phyloP scores from a whole-genome alignment of 129 eudicot species.

The Flaveria bidentis region DNA sequence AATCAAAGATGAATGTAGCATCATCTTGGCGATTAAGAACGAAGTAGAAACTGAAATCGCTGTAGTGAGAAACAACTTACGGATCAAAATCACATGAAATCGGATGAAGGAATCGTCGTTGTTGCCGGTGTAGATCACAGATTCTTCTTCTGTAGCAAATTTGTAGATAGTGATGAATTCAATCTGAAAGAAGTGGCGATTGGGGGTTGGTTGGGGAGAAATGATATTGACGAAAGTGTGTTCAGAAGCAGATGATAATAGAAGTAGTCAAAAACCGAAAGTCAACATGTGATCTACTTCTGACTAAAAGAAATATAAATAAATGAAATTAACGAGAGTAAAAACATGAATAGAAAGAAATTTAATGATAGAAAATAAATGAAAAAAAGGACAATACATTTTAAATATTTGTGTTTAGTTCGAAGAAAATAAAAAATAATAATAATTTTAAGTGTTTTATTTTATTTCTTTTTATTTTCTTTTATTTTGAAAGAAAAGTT shows the following conservation, averaged over 20 bases:
- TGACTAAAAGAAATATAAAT: too few species aligned
- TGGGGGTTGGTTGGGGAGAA: constrained; percentile 19
- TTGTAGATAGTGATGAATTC: background rate
- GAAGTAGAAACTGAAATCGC: background rate
- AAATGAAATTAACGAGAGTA: too few species aligned
- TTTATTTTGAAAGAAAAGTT: too few species aligned
- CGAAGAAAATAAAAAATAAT: too few species aligned
- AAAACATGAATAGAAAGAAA: too few species aligned
- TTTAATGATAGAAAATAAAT: too few species aligned
- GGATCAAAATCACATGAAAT: constrained; percentile 29
- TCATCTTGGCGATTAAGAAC: background rate
- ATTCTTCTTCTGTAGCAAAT: background rate
- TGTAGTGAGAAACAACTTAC: constrained; percentile 6
- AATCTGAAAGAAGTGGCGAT: constrained; percentile 12
- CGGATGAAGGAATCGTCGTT: constrained; percentile 15
- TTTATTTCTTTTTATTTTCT: too few species aligned
- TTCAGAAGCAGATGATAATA: background rate
- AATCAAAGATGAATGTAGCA: constrained; percentile 25
- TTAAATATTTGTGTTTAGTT: too few species aligned
- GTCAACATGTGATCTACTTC: constrained; percentile 35
- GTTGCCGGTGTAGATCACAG: constrained; percentile 1
- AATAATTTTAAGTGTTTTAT: too few species aligned
- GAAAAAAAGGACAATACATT: too few species aligned
- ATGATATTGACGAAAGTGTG: constrained; percentile 6
- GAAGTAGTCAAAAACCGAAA: constrained; percentile 25